Conservation (phyloP, 2,329 filamentous ascomycete species). For the Aspergillus udagawae region DNA sequence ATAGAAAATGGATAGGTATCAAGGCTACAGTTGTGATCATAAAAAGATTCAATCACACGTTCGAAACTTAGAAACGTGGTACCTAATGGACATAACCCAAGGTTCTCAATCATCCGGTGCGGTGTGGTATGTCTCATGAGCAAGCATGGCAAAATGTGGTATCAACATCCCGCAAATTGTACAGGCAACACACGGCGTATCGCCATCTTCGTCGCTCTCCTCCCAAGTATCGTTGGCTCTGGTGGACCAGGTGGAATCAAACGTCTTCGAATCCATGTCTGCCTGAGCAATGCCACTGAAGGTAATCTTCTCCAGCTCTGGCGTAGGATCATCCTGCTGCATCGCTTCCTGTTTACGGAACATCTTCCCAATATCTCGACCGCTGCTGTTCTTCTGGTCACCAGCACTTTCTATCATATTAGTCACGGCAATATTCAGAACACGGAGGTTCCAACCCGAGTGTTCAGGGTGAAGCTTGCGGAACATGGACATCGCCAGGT, state of each 20-base stretch:
- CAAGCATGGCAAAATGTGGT: constrained; percentile 48
- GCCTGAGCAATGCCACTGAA: not conserved
- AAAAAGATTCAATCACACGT: not conserved
- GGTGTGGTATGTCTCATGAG: constrained; percentile 48
- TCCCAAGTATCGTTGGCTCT: constrained; percentile 29
- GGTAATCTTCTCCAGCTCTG: not conserved
- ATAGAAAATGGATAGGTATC: not conserved
- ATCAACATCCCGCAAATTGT: constrained; percentile 43
- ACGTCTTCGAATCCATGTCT: constrained; percentile 5
- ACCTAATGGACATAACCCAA: not conserved
- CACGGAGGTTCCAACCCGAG: constrained; percentile 70
- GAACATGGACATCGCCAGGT: constrained; percentile 68
- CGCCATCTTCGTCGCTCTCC: constrained; percentile 29
- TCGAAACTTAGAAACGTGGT: not conserved
- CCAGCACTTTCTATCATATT: constrained; percentile 68
- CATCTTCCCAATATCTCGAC: constrained; percentile 77
- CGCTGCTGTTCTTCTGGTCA: constrained; percentile 51
- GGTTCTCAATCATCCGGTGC: constrained; percentile 11
- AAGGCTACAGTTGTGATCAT: not conserved
- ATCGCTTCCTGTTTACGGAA: constrained; percentile 70
- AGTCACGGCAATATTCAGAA: constrained; percentile 82
- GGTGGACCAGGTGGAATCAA: too few species aligned
- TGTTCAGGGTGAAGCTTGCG: constrained; percentile 67
- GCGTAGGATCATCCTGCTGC: constrained; percentile 53
- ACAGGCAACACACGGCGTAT: constrained; percentile 34